A percentile compares a stretch with the other conserved stretches of the same genome.
Evolutionary conservation across 2,329 filamentous ascomycete genomes (phyloP).

Genomic region (Colletotrichum tamarilloi): DNA sequence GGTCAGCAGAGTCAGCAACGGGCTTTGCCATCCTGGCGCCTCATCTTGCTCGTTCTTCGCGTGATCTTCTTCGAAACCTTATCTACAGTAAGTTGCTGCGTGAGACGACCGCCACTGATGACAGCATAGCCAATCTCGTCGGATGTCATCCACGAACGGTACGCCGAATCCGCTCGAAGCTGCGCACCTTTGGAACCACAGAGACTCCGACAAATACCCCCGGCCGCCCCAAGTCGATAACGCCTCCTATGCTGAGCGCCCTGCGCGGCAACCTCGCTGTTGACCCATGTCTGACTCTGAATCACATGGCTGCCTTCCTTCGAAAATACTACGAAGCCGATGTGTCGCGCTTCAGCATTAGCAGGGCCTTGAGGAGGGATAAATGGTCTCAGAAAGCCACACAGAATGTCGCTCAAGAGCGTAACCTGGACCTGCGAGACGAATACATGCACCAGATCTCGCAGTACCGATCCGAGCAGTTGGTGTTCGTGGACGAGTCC

Average conservation of each 20-base stretch:
- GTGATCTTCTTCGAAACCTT: not conserved
- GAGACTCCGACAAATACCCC: conserved; percentile 37
- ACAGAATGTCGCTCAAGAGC: too few relatives aligned
- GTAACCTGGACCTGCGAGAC: conserved; percentile 35
- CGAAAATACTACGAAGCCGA: conserved; percentile 3
- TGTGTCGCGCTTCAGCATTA: conserved; percentile 7
- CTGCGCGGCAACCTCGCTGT: conserved; percentile 33
- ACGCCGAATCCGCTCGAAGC: conserved; percentile 29
- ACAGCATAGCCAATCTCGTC: conserved; percentile 13
- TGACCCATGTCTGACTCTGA: not conserved
- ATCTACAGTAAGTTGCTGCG: conserved; percentile 4
- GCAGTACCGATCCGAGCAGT: conserved; percentile 45
- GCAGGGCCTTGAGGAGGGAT: not conserved
- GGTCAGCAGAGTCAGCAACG: not conserved
- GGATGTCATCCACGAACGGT: conserved; percentile 23
- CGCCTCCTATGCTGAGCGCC: conserved; percentile 39
- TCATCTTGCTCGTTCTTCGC: not conserved
- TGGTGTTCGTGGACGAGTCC: conserved; percentile 51
- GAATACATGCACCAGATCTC: conserved; percentile 47
- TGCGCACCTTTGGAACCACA: conserved; percentile 31
- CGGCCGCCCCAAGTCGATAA: conserved; percentile 37
- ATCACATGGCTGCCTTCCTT: conserved; percentile 4
- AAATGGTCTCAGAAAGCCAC: too few relatives aligned
- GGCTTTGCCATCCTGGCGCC: conserved; percentile 4
- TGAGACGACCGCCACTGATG: not conserved